These are phyloP conservation scores for Teratosphaeriaceae sp. DNA, from an alignment of 2,329 filamentous ascomycete genomes.

Conservation along the genomic window DNA sequence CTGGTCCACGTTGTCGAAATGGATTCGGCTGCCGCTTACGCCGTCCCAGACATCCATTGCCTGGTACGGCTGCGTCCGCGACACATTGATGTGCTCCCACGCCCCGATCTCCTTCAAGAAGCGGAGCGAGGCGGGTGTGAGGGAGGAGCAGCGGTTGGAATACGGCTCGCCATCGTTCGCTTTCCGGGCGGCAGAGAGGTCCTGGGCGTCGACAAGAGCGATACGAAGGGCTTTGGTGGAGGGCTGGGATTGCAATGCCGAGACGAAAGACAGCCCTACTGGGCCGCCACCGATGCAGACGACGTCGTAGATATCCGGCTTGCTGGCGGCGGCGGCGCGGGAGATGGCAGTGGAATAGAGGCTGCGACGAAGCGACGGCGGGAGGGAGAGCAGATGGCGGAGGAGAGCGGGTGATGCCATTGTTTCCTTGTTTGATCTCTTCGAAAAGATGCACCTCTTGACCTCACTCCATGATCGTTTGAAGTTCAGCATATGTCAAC, in stretches of 20 bases:
- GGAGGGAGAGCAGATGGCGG: conserved; percentile 19
- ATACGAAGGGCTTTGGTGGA: conserved; percentile 66
- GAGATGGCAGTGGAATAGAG: conserved; percentile 18
- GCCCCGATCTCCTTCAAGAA: conserved; percentile 76
- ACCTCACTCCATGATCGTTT: no score
- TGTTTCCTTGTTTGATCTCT: no score
- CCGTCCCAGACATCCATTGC: conserved; percentile 99
- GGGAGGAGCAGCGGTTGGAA: conserved; percentile 92
- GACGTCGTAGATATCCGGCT: conserved; percentile 79
- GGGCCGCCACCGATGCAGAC: conserved; percentile 88
- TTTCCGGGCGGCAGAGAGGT: conserved; percentile 61
- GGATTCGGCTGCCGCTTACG: conserved; percentile 76
- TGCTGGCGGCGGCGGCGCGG: background rate
- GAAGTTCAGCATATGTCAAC: no score
- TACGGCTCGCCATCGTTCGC: conserved; percentile 66
- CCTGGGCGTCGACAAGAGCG: conserved; percentile 85
- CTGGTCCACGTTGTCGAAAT: conserved; percentile 50
- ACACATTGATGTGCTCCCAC: conserved; percentile 67
- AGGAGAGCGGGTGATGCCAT: conserved; percentile 8
- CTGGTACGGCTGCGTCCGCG: conserved; percentile 78
- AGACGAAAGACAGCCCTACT: conserved; percentile 69
- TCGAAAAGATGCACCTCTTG: no score
- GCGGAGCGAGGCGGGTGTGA: conserved; percentile 80
- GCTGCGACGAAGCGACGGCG: conserved; percentile 20
- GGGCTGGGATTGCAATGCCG: conserved; percentile 32